These are phyloP conservation scores for Eucalyptus sp. DNA, from an alignment of 345 rosid species.

Conservation along the genomic window DNA sequence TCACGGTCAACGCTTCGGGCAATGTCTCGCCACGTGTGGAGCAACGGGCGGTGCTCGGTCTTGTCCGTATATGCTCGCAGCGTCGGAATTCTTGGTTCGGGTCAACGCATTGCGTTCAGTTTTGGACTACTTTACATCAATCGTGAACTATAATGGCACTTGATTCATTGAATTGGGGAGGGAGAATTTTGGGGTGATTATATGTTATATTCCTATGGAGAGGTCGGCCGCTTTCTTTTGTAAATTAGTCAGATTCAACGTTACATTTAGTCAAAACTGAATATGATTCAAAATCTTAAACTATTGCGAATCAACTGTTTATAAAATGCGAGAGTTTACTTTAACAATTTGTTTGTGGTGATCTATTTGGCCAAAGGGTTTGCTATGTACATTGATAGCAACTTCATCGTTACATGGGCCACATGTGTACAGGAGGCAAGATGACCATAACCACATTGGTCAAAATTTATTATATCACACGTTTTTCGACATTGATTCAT, in stretches of 20 bases:
- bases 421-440: neutral
- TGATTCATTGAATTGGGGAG: neutral
- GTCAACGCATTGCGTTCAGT: neutral
- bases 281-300: rapidly evolving
- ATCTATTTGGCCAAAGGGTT: neutral
- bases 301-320: rapidly evolving
- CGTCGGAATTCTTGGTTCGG: neutral
- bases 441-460: rapidly evolving
- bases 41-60: neutral
- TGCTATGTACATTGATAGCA: neutral
- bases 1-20: neutral
- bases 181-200: neutral
- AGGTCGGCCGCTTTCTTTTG: neutral
- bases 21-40: neutral
- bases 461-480: neutral
- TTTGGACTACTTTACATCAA: neutral
- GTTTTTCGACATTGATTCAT: rapidly evolving
- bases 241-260: rapidly evolving
- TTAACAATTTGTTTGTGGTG: rapidly evolving
- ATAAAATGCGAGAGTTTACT: neutral
- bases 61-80: neutral
- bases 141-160: neutral
- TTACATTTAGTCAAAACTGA: neutral
- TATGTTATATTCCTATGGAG: neutral
- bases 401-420: neutral